These are phyloP conservation scores for Fusarium sulawesiense DNA, from an alignment of 2,329 filamentous ascomycete genomes.

Conservation along the genomic window DNA sequence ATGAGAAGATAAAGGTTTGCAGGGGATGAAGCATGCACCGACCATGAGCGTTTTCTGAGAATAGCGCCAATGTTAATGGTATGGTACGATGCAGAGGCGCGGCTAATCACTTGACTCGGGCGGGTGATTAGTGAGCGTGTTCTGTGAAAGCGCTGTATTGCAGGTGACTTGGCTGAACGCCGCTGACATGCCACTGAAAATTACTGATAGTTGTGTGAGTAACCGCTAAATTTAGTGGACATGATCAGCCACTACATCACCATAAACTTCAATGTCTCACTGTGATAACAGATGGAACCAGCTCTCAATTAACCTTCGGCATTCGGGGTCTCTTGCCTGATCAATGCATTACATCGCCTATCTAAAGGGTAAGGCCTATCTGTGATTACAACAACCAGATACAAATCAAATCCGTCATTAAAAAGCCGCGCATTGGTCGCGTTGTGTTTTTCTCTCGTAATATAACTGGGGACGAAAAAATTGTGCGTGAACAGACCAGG, in stretches of 20 bases:
- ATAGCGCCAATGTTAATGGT: too few species aligned
- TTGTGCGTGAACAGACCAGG: slow-evolving; percentile 12
- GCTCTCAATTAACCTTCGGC: slow-evolving; percentile 10
- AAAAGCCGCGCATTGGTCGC: slow-evolving; percentile 23
- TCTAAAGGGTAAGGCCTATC: slow-evolving; percentile 31
- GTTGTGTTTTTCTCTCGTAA: slow-evolving; percentile 22
- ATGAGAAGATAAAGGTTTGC: slow-evolving; percentile 20
- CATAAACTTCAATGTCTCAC: neutral
- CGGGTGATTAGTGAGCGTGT: neutral
- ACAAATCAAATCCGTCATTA: slow-evolving; percentile 37
- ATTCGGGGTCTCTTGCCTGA: slow-evolving; percentile 18
- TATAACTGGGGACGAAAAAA: slow-evolving; percentile 20
- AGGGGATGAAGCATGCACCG: slow-evolving; percentile 17
- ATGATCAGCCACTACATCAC: neutral
- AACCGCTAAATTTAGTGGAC: neutral
- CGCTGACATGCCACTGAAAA: neutral
- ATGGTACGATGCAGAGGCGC: slow-evolving; percentile 28
- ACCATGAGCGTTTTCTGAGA: slow-evolving; percentile 24
- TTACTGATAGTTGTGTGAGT: neutral
- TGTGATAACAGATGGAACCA: neutral
- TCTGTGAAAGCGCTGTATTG: neutral
- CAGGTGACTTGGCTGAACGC: neutral
- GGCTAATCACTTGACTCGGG: slow-evolving; percentile 21
- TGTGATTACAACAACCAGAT: slow-evolving; percentile 8
- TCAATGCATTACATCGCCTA: slow-evolving; percentile 33